These are phyloP conservation scores for Crotalaria pallida DNA, from an alignment of 306 rosid species.

Conservation along the genomic window DNA sequence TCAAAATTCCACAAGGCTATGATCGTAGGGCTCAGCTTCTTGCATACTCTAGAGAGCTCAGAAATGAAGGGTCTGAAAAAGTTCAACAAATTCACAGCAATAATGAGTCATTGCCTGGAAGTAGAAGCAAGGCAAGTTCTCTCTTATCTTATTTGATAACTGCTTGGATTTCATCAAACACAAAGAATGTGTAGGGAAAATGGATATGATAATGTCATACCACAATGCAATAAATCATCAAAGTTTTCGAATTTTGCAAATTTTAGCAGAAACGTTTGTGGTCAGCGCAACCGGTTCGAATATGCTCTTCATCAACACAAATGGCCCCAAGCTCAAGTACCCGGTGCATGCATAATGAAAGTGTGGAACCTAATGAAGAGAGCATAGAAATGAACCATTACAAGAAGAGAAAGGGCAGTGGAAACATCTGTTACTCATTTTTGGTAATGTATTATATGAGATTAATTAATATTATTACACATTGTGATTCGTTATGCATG, in stretches of 20 bases:
- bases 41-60: constrained; percentile 46
- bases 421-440: not conserved
- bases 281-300: not conserved
- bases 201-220: not conserved
- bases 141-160: not conserved
- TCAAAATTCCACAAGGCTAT: constrained; percentile 12
- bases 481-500: not conserved
- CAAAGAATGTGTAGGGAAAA: not conserved
- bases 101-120: constrained; percentile 17
- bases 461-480: not conserved
- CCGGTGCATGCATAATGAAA: constrained; percentile 18
- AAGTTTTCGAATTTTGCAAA: not conserved
- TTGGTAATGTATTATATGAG: constrained; percentile 34
- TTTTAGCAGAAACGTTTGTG: constrained; percentile 12
- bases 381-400: not conserved
- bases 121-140: constrained; percentile 35
- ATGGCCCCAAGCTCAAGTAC: not conserved
- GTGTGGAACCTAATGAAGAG: not conserved
- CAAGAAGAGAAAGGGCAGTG: constrained; percentile 18
- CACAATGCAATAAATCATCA: not conserved
- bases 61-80: constrained; percentile 25
- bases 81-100: constrained; percentile 15
- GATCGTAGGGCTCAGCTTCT: constrained; percentile 72
- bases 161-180: not conserved
- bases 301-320: not conserved